Percentiles rank a stretch among this genome's conserved stretches.
phyloP scores from a whole-genome alignment of 2,329 filamentous ascomycete species.

The Epichloe amarillans region DNA sequence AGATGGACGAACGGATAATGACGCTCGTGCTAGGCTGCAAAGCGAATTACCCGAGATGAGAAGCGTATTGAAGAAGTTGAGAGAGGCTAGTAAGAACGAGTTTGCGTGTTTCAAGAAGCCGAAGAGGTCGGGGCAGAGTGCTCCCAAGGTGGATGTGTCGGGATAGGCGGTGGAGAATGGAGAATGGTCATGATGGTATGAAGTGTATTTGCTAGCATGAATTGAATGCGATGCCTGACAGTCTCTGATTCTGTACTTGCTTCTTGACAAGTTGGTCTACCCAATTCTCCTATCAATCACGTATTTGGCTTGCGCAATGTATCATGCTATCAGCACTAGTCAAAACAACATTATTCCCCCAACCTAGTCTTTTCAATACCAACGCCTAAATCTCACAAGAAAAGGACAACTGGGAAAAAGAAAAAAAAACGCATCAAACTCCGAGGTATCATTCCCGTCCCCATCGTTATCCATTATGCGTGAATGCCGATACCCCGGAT shows the following conservation, averaged over 20 bases:
- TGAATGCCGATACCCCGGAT: not conserved
- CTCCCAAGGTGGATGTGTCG: constrained; percentile 20
- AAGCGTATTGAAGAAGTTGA: constrained; percentile 67
- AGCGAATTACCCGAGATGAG: constrained; percentile 84
- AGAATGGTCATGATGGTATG: not conserved
- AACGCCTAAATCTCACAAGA: not conserved
- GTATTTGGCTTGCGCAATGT: no score
- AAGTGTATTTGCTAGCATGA: not conserved
- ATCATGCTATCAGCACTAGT: no score
- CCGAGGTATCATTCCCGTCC: constrained; percentile 15
- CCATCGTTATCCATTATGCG: constrained; percentile 18
- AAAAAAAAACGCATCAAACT: not conserved
- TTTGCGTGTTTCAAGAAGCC: constrained; percentile 73
- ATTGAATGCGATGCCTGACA: not conserved
- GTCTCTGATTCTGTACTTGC: no score
- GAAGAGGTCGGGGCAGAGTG: constrained; percentile 28
- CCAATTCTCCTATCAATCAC: no score
- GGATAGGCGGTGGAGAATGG: not conserved
- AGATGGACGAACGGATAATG: constrained; percentile 78
- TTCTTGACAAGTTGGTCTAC: no score
- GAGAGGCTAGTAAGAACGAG: constrained; percentile 70
- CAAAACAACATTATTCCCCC: no score
- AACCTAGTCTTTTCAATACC: not conserved
- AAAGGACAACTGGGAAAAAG: not conserved
- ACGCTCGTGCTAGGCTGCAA: constrained; percentile 67